A percentile compares a stretch with the other conserved stretches of the same genome.
These are phyloP conservation scores for Mallotus japonicus DNA, from an alignment of 441 rosid genomes.

Conservation along the genomic window DNA sequence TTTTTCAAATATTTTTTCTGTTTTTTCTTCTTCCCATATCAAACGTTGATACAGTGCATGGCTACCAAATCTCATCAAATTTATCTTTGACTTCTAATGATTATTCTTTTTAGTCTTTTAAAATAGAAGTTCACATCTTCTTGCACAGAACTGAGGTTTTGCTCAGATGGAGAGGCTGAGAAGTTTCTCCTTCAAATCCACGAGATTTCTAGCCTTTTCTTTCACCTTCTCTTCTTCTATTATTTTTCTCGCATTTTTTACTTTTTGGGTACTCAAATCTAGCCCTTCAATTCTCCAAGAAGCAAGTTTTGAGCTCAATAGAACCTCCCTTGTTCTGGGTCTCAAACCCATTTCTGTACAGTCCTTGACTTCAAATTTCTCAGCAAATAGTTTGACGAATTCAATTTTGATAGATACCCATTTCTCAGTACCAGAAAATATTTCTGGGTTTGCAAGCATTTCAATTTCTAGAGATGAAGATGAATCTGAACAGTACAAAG, in stretches of 20 bases:
- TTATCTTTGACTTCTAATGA: not conserved
- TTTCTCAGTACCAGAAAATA: conserved; percentile 28
- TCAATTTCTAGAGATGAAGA: conserved; percentile 26
- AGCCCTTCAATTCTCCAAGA: conserved; percentile 44
- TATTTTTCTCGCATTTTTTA: conserved; percentile 49
- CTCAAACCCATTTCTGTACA: conserved; percentile 27
- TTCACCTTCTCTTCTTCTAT: conserved; percentile 54
- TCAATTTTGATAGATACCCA: conserved; percentile 38
- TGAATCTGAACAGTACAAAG: conserved; percentile 26
- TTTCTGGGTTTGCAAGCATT: conserved; percentile 41
- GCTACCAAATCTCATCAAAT: not conserved
- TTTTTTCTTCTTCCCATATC: not conserved
- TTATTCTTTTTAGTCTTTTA: not conserved
- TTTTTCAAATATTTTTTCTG: not conserved
- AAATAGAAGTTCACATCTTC: not conserved
- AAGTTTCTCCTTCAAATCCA: conserved; percentile 69
- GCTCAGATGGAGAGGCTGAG: conserved; percentile 66
- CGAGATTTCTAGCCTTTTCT: conserved; percentile 48
- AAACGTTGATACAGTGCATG: not conserved
- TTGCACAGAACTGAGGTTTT: not conserved
- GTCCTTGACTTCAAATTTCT: conserved; percentile 28
- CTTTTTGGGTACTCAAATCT: conserved; percentile 49
- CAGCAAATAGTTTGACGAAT: conserved; percentile 24
- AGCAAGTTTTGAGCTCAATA: conserved; percentile 43
- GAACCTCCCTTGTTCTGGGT: conserved; percentile 23